Base-by-base conservation (phyloP, 106 monocot genomes). In the Allium sativum region DNA sequence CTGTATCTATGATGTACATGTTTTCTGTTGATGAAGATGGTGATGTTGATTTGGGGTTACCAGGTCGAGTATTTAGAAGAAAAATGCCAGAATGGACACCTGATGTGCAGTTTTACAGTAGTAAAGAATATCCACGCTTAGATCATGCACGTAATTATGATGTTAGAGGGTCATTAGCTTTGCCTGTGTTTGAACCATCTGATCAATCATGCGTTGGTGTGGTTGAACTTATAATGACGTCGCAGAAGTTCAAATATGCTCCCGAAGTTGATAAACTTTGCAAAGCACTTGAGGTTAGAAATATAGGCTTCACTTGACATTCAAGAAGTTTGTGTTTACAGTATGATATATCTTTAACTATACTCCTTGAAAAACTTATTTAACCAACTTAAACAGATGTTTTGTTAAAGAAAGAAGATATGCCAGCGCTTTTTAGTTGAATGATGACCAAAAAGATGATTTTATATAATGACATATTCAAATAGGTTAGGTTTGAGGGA, bases 51-150 rank as follows among this genome's bases (percentile, higher is more conserved):
- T 55, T 89, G 31, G 93, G 93, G 6, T 76, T 93, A 15, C 93
- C 93, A 7, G 93, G 93, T 48, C 77, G 93, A 19, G 93, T 93
- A 0, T 93, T 78, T 51, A 64, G 52, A 47, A 52, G 67, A 48
- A 80, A 83, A 65, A 47, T 70, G 66, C 93, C 93, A 0, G 89
- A 93, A 56, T 93, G 93, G 93, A 83, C 93, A 6, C 89, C 93
- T 3, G 78, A 89, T 74, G 93, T 93, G 40, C 85, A 86, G 65
- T 93, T 78, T 45, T 93, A 89, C 55, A 89, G 75, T 22, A 62
- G 66, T 10, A 83, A 74, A 48, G 93, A 93, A 61, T 93, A 89
- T 53, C 86, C 81, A 0, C 80, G 89, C 10, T 76, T 85, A 45
- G 63, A 41, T 47, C 80, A 93, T 74, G 93, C 93, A n/a, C 76